phyloP scores from a whole-genome alignment of 192 early-diverging fungal genomes.

The Podila horticola region DNA sequence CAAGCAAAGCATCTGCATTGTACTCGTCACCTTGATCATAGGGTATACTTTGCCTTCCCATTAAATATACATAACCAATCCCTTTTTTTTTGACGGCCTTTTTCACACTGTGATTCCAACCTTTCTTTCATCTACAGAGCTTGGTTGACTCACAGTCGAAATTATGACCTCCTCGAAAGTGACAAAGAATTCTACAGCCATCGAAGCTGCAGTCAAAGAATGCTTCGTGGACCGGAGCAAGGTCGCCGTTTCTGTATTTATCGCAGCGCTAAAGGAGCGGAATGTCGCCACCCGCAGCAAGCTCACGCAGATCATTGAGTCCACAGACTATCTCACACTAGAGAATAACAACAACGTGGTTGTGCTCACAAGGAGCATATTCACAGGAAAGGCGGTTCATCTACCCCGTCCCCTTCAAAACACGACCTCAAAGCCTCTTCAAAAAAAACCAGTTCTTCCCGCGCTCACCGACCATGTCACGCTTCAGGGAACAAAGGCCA shows the following conservation, averaged over 20 bases:
- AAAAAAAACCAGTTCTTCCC: no score
- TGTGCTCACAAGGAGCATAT: neutral
- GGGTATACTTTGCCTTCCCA: no score
- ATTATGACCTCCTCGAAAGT: no score
- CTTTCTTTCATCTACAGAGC: no score
- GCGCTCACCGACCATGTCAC: no score
- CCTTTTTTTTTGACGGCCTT: no score
- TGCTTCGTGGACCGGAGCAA: neutral
- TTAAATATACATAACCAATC: no score
- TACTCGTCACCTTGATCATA: no score
- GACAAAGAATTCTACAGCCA: neutral
- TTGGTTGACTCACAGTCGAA: no score
- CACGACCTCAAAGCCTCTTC: neutral
- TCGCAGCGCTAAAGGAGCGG: conserved; percentile 1
- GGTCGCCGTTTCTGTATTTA: neutral
- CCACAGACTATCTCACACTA: conserved; percentile 1
- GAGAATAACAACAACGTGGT: neutral
- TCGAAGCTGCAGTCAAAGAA: neutral
- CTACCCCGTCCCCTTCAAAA: neutral
- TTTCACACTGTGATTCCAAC: no score
- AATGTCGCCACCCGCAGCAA: neutral
- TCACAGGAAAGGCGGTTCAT: neutral
- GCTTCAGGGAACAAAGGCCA: no score
- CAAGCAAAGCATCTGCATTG: no score
- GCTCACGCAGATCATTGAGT: neutral